Evolutionary conservation across 805 yeast genomes (phyloP), one percentile per base, ranked within the genome.

Genomic region (Saccharomycopsis amapae): DNA sequence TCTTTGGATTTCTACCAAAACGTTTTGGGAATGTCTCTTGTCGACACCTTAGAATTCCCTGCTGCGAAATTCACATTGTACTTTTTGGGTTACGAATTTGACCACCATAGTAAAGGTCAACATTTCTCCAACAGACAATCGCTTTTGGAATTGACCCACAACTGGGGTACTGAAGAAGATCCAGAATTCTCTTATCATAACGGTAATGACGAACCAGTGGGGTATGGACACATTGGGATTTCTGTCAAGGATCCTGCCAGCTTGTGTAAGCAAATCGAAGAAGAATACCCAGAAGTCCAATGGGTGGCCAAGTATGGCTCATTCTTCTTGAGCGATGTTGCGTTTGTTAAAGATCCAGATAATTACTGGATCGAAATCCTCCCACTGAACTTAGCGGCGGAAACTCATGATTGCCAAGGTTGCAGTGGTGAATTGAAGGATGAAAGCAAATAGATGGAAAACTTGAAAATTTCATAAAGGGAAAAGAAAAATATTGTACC

Each of bases 121-220:
- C 55, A 56, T 2, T 73, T 69, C 54, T 62, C 72, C 4, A 42
- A 55, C 42, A 66, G 79, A 50, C 87, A 85, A 61, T 81, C 90
- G 18, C 65, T 93, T 10, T 63, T 93, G 45, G 98, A 93, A 66
- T 72, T 93, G 60, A 90, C 97, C 39, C 90, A 87, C 67, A 93
- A 93, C 68, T 90, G 87, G 81, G 98, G 97, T 19, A 86, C 97
- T 19, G 98, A 93, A 61, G 58, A 66, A 18, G 96, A 90, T 51
- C 71, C 73, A 15, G 71, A 73, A 3, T 85, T 87, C 66, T 73
- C 73, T 22, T 93, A 90, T 64, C 95, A 88, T 64, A 79, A 76
- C 52, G 96, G 96, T 49, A 87, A 88, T 63, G 78, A 78, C 15
- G 70, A 77, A 37, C 81, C 82, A 20, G 81, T 77, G 58, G 97